Evolutionary conservation across 1,284 basidiomycete genomes (phyloP).

Genomic region (Retiboletus flavoniger): DNA sequence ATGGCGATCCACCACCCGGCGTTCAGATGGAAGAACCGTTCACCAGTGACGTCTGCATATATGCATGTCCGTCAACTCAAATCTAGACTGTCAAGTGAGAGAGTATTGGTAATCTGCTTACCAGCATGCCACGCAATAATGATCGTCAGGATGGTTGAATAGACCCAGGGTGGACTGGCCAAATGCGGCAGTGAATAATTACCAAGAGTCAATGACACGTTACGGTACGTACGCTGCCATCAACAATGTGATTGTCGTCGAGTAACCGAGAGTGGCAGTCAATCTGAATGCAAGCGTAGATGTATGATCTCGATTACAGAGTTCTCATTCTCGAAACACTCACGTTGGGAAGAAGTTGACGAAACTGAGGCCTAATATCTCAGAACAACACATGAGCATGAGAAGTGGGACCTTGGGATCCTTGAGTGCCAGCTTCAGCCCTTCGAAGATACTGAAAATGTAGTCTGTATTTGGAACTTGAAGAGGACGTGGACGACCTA

Average conservation of each 20-base stretch:
- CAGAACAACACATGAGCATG: background rate
- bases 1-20: background rate
- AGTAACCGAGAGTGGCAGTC: background rate
- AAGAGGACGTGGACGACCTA: background rate
- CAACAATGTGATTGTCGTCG: background rate
- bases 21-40: background rate
- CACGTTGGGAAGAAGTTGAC: background rate
- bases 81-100: background rate
- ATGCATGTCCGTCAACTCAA: background rate
- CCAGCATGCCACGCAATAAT: background rate
- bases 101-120: background rate
- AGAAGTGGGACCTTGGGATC: background rate
- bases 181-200: background rate
- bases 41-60: background rate
- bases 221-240: background rate
- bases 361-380: background rate
- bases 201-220: background rate
- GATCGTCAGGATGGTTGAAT: background rate
- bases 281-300: background rate
- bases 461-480: background rate
- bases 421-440: background rate
- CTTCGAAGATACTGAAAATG: background rate
- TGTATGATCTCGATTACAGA: background rate
- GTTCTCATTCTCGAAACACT: background rate
- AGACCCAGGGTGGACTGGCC: background rate